Evolutionary conservation across 129 eudicot genomes (phyloP).

Genomic region (Lonicera japonica): DNA sequence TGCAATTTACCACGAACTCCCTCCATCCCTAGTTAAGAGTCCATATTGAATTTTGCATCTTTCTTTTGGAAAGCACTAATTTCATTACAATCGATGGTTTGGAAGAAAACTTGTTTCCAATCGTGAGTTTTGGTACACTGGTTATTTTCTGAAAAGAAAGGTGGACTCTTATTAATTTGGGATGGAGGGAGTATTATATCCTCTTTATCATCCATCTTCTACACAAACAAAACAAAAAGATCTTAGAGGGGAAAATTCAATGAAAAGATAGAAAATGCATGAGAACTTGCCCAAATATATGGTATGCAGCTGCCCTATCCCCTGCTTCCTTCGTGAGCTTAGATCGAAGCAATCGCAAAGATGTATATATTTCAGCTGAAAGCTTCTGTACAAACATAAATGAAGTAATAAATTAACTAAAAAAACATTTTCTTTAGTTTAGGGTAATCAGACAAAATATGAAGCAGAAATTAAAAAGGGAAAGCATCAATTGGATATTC

Average conservation of each 20-base stretch:
- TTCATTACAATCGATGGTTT: no score
- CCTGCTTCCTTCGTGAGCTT: constrained; percentile 40
- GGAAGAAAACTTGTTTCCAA: no score
- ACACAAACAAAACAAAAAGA: no score
- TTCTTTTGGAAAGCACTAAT: no score
- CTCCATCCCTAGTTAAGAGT: no score
- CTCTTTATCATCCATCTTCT: no score
- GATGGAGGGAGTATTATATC: no score
- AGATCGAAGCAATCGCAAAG: constrained; percentile 50
- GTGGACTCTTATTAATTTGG: no score
- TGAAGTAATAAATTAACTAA: not conserved
- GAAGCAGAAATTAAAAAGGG: not conserved
- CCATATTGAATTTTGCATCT: no score
- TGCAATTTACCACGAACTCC: no score
- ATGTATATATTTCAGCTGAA: constrained; percentile 41
- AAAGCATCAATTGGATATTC: constrained; percentile 6
- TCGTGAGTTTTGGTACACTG: no score
- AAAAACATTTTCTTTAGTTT: not conserved
- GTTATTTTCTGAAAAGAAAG: no score
- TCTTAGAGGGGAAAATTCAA: not conserved
- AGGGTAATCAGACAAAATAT: not conserved
- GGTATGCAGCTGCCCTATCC: constrained; percentile 41
- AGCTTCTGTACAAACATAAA: constrained; percentile 35
- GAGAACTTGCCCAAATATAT: constrained; percentile 56
- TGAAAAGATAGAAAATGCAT: not conserved